Percentiles rank a stretch among this genome's conserved stretches.
Evolutionary conservation across 208 protist species (phyloP).

Genomic region (Leishmania guyanensis): DNA sequence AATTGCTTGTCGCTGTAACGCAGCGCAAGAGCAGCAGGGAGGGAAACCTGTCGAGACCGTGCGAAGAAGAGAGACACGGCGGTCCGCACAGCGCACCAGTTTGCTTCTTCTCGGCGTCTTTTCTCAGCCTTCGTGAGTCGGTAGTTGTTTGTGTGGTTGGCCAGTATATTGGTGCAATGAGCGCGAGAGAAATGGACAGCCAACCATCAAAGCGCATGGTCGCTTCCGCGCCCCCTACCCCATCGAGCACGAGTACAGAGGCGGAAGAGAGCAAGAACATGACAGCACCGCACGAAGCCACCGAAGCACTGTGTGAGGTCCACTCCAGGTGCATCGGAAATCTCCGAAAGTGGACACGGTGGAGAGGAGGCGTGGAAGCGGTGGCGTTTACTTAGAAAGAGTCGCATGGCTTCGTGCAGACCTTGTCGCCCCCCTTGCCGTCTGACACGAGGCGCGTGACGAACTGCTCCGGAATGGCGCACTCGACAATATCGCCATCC

Average conservation of each 20-base stretch:
- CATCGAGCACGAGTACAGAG: neutral
- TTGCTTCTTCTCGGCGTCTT: neutral
- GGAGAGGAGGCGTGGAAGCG: neutral
- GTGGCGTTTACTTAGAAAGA: conserved; percentile 11
- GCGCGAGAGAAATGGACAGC: neutral
- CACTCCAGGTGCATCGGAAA: neutral
- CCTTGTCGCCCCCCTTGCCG: conserved; percentile 55
- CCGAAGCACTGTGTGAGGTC: neutral
- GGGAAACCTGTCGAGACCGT: neutral
- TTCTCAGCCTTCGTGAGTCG: neutral
- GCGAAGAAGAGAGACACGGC: neutral
- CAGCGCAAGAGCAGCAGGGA: neutral
- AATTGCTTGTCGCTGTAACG: neutral
- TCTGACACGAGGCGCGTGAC: conserved; percentile 72
- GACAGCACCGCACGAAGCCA: neutral
- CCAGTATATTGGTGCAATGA: neutral
- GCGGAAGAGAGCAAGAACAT: neutral
- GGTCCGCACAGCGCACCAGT: neutral
- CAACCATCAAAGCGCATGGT: neutral
- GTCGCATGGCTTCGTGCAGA: conserved; percentile 65
- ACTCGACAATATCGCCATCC: conserved; percentile 71
- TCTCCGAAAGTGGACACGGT: neutral
- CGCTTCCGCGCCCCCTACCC: neutral
- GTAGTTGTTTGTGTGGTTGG: neutral
- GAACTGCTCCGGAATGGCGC: conserved; percentile 81